phyloP scores from a whole-genome alignment of 495 filamentous ascomycete genomes.

The Penicillium cosmopolitanum region DNA sequence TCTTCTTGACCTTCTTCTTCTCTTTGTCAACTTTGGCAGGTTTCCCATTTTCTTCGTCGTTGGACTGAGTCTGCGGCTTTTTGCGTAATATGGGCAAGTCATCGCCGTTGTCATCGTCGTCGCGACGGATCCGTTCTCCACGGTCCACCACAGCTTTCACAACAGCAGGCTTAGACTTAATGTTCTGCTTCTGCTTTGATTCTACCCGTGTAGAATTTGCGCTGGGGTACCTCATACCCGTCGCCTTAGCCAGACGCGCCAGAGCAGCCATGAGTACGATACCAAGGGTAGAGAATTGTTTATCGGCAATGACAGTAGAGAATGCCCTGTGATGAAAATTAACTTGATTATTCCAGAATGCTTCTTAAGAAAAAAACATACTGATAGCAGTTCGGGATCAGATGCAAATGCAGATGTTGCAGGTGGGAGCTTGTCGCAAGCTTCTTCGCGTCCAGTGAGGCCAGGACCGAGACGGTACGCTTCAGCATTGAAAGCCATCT shows the following conservation, averaged over 20 bases:
- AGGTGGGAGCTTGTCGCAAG: constrained; percentile 11
- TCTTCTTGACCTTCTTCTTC: constrained; percentile 17
- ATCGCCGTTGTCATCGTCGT: constrained; percentile 13
- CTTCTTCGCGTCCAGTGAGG: constrained; percentile 30
- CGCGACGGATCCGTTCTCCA: constrained; percentile 37
- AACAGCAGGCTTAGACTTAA: not conserved
- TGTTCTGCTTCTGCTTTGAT: constrained; percentile 5
- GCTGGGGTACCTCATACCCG: constrained; percentile 34
- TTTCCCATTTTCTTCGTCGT: constrained; percentile 5
- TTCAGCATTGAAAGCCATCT: constrained; percentile 67
- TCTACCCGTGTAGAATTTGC: constrained; percentile 5
- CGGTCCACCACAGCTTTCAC: constrained; percentile 28
- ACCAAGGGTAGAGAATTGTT: constrained; percentile 79
- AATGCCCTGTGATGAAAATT: constrained; percentile 55
- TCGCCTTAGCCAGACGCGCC: constrained; percentile 57
- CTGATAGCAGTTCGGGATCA: constrained; percentile 51
- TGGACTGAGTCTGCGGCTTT: not conserved
- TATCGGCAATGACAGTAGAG: constrained; percentile 69
- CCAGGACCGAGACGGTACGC: constrained; percentile 59
- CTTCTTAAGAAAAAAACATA: constrained; percentile 28
- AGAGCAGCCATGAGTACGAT: constrained; percentile 69
- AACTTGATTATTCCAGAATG: not conserved
- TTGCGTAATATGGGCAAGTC: not conserved
- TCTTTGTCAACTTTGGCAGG: constrained; percentile 9
- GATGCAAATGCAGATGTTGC: constrained; percentile 33